phyloP scores from a whole-genome alignment of 1,284 basidiomycete species.

The Irpex lacteus region DNA sequence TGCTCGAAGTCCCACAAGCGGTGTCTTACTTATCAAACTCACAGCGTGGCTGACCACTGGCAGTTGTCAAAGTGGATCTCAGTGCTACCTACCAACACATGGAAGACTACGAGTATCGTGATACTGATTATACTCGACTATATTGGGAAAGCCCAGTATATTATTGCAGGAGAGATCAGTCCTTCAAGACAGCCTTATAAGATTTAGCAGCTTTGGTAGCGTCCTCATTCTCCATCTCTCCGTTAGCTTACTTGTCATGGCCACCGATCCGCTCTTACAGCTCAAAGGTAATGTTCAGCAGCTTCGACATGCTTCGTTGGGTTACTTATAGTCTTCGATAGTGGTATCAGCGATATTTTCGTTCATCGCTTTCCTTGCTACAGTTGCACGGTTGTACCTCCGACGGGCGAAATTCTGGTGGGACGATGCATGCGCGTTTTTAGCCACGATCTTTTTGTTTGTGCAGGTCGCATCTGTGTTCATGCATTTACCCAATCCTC shows the following conservation, averaged over 20 bases:
- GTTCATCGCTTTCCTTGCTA: constrained; percentile 33
- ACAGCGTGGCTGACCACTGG: no score
- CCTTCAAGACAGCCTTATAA: background rate
- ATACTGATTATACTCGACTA: no score
- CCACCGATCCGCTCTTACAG: constrained; percentile 22
- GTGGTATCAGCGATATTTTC: constrained; percentile 33
- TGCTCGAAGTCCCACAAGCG: no score
- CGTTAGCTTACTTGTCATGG: background rate
- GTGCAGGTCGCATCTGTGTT: constrained; percentile 10
- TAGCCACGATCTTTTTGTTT: constrained; percentile 22
- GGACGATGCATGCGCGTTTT: constrained; percentile 34
- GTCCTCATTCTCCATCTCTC: background rate
- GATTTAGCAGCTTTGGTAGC: background rate
- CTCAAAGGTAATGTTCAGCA: constrained; percentile 23
- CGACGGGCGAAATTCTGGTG: constrained; percentile 34
- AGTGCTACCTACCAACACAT: no score
- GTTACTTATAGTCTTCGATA: constrained; percentile 10
- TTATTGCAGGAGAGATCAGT: background rate
- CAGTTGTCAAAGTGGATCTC: no score
- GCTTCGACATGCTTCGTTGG: background rate
- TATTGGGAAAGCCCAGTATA: no score
- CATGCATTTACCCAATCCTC: constrained; percentile 3
- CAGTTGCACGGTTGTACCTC: constrained; percentile 33
- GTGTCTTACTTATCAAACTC: no score
- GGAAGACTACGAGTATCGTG: no score